phyloP scores from a whole-genome alignment of 2,329 filamentous ascomycete genomes.

The Podosphaera fusca region DNA sequence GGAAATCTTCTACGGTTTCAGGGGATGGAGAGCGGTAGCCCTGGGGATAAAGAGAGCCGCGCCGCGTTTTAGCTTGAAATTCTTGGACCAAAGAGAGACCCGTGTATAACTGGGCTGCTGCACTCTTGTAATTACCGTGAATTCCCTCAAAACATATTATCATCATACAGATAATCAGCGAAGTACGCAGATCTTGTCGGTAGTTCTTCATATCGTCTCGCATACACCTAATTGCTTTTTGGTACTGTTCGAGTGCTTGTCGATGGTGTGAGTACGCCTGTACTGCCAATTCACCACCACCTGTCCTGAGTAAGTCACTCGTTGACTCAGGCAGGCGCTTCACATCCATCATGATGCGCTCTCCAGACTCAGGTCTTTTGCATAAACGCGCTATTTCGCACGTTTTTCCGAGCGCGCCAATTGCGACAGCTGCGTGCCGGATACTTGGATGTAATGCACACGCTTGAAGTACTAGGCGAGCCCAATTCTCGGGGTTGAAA shows the following conservation, averaged over 20 bases:
- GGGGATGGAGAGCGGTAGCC: constrained; percentile 9
- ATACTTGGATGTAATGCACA: constrained; percentile 10
- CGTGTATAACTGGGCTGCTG: constrained; percentile 7
- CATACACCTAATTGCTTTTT: constrained; percentile 7
- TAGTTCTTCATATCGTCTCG: constrained; percentile 4
- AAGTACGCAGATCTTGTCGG: constrained; percentile 6
- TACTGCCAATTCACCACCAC: background rate
- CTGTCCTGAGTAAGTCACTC: background rate
- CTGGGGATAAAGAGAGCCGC: constrained; percentile 4
- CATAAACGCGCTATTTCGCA: constrained; percentile 5
- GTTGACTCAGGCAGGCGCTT: background rate
- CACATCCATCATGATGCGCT: background rate
- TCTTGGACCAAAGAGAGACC: constrained; percentile 13
- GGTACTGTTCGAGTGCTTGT: constrained; percentile 8
- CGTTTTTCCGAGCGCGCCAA: constrained; percentile 9
- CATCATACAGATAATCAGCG: constrained; percentile 9
- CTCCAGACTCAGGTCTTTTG: constrained; percentile 1
- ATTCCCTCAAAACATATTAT: constrained; percentile 12
- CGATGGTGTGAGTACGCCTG: constrained; percentile 4
- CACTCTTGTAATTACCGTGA: constrained; percentile 7
- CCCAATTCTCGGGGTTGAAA: constrained; percentile 12
- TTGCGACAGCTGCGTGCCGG: constrained; percentile 13
- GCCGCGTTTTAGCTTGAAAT: constrained; percentile 10
- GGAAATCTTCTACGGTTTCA: constrained; percentile 25
- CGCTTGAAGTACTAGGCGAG: constrained; percentile 11